phyloP scores from a whole-genome alignment of 2,329 filamentous ascomycete species.

The Fusarium succisae region DNA sequence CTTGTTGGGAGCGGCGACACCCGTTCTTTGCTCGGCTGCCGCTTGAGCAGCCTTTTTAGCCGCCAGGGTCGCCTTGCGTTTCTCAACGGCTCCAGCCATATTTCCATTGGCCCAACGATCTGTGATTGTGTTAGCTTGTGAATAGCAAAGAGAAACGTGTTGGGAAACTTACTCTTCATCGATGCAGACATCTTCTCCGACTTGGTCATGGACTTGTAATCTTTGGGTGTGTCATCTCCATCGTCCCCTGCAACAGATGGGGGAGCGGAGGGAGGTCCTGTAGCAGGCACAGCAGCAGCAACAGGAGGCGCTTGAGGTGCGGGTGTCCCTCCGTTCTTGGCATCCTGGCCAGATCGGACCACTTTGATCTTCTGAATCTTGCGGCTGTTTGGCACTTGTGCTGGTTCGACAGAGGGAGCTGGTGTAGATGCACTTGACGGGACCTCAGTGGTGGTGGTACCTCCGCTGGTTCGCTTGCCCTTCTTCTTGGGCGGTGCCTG shows the following conservation, averaged over 20 bases:
- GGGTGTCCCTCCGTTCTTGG: slow-evolving; percentile 43
- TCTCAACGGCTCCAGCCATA: slow-evolving; percentile 68
- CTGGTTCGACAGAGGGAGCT: slow-evolving; percentile 32
- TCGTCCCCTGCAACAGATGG: slow-evolving; percentile 40
- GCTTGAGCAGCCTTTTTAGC: slow-evolving; percentile 65
- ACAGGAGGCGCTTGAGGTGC: slow-evolving; percentile 4
- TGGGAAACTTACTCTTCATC: slow-evolving; percentile 65
- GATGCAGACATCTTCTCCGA: slow-evolving; percentile 73
- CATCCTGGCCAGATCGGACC: slow-evolving; percentile 43
- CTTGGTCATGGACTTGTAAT: slow-evolving; percentile 70
- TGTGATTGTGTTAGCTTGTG: slow-evolving; percentile 45
- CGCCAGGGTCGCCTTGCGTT: slow-evolving; percentile 67
- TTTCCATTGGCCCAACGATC: slow-evolving; percentile 69
- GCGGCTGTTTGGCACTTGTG: slow-evolving; percentile 36
- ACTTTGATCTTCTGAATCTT: slow-evolving; percentile 54
- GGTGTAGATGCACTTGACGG: slow-evolving; percentile 29
- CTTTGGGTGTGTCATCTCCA: slow-evolving; percentile 57
- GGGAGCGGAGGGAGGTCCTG: slow-evolving; percentile 17
- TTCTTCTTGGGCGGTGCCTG: slow-evolving; percentile 53
- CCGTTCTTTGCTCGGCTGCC: slow-evolving; percentile 50
- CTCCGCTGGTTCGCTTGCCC: slow-evolving; percentile 43
- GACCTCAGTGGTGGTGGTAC: slow-evolving; percentile 19
- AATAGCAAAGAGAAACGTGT: background rate
- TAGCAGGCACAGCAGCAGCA: slow-evolving; percentile 9
- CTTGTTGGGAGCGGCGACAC: slow-evolving; percentile 51